Base-by-base conservation (phyloP, 768 basidiomycete species). In the Botryobasidium botryosum region DNA sequence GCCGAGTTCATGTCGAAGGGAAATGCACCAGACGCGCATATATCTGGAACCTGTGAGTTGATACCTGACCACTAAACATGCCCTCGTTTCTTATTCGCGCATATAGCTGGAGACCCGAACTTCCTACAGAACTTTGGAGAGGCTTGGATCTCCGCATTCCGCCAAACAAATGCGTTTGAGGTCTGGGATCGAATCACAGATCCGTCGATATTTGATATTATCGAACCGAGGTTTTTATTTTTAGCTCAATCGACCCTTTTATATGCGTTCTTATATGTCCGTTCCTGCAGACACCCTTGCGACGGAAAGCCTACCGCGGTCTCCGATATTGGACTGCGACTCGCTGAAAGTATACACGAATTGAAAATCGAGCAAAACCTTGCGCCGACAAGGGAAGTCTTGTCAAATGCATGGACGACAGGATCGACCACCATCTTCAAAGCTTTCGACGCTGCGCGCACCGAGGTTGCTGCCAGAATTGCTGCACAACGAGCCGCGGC, bases 271-370 rank as follows among this genome's bases (percentile, higher is more conserved):
- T 27, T 44, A 24, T 6, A 40, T 3, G 35, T 37, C 20, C 27
- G 35, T 17, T 12, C 10, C 7, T 10, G 6, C 47, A 90, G 90
- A 40, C 92, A 97, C 61, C 92, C 92, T 31, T 94, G 91, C 59
- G 84, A 78, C 47, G 85, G 86, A 52, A 86, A 84, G 56, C 81
- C 84, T 0, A 82, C 83, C 12, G 76, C 85, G 1, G 81, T 96
- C 3, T 70, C 87, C 4, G 94, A 99, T 54, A 78, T 99, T 28
- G 83, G 91, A 6, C 68, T 97, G 3, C 79, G 91, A 7, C 71
- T 99, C 21, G 76, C 81, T 46, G 91, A 97, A 62, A 90, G 91
- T 2, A 74, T 97, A 15, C 88, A 94, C 57, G 92, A 96, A 24
- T 70, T 99, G 42, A 86, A 83, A 58, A 61, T 96, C 3, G 85